These are phyloP conservation scores for Colletotrichum shisoi DNA, from an alignment of 2,329 filamentous ascomycete species.

Conservation along the genomic window DNA sequence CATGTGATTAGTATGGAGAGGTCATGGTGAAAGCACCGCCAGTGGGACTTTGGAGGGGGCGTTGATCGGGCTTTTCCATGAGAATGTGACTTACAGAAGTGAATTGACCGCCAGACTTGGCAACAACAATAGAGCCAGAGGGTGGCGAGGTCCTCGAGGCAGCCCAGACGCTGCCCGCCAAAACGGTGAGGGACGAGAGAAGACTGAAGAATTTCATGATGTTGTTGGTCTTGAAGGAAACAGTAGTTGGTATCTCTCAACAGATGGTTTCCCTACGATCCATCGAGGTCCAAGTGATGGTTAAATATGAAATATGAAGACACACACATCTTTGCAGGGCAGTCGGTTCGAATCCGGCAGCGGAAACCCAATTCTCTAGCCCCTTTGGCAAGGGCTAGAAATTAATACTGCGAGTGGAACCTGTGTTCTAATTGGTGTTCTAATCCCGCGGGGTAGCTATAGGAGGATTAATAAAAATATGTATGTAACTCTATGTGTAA, in stretches of 20 bases:
- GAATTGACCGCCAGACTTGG: constrained; percentile 47
- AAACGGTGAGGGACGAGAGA: constrained; percentile 9
- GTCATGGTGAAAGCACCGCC: background rate
- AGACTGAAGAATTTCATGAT: constrained; percentile 25
- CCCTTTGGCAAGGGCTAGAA: too few species aligned
- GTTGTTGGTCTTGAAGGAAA: background rate
- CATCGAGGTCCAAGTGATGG: background rate
- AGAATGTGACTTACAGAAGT: constrained; percentile 12
- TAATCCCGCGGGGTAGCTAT: too few species aligned
- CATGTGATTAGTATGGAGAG: background rate
- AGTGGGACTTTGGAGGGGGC: background rate
- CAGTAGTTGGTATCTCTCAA: background rate
- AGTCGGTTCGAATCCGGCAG: too few species aligned
- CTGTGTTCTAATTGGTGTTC: too few species aligned
- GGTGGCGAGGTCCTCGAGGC: constrained; percentile 52
- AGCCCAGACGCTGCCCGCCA: constrained; percentile 41
- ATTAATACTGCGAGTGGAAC: too few species aligned
- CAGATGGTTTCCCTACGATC: background rate
- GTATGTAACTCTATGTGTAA: too few species aligned
- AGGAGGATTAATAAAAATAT: too few species aligned
- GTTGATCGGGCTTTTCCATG: too few species aligned
- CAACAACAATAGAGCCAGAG: constrained; percentile 60
- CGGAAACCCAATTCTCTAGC: too few species aligned
- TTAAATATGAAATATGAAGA: background rate
- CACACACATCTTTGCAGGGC: too few species aligned